These are phyloP conservation scores for Rhododendron griersonianum DNA, from an alignment of 148 eudicot species.

Conservation along the genomic window DNA sequence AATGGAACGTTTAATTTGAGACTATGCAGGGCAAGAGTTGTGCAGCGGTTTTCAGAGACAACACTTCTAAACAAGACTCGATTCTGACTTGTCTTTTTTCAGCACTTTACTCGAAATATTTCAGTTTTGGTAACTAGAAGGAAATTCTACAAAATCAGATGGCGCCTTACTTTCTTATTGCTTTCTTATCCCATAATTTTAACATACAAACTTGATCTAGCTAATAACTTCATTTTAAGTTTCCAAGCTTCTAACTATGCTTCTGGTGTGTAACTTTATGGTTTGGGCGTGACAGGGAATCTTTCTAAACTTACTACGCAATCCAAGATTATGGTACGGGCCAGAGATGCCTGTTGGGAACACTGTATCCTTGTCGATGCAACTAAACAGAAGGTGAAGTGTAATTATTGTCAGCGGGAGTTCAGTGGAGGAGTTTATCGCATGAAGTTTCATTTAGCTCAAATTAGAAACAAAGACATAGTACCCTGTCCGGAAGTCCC, in stretches of 20 bases:
- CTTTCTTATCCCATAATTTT: not conserved
- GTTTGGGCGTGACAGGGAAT: not conserved
- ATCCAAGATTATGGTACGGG: constrained; percentile 30
- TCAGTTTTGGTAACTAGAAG: not conserved
- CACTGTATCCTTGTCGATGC: constrained; percentile 42
- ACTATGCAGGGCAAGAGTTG: not conserved
- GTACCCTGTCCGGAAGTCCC: constrained; percentile 41
- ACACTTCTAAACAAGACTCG: not conserved
- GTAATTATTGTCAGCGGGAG: constrained; percentile 40
- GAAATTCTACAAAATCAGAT: not conserved
- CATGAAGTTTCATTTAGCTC: constrained; percentile 46
- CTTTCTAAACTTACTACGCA: not conserved
- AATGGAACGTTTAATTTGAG: not conserved
- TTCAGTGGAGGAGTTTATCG: constrained; percentile 46
- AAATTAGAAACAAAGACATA: constrained; percentile 39
- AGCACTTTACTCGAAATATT: not conserved
- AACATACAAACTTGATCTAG: not conserved
- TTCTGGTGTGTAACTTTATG: not conserved
- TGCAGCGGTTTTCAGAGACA: not conserved
- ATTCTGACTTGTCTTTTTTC: not conserved
- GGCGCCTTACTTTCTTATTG: not conserved
- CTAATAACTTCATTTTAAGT: not conserved
- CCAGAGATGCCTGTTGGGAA: constrained; percentile 45
- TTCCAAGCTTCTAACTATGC: not conserved
- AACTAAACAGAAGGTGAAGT: constrained; percentile 35